phyloP scores from a whole-genome alignment of 805 yeast species.

The Wickerhamiella kazuoi region DNA sequence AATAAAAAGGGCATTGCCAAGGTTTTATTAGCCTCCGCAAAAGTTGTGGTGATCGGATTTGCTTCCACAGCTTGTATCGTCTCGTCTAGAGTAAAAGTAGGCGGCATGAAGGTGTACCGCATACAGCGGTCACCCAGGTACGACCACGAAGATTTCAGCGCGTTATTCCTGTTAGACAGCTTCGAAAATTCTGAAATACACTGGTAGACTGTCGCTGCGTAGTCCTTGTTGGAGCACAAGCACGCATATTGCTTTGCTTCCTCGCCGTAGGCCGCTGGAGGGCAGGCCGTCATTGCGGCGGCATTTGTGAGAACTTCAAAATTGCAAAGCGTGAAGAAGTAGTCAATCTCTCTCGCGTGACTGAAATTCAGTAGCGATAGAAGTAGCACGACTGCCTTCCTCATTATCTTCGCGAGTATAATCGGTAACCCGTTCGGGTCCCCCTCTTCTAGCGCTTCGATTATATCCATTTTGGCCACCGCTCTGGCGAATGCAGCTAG shows the following conservation, averaged over 20 bases:
- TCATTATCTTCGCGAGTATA: not conserved
- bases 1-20: not conserved
- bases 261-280: not conserved
- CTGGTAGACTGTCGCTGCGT: slow-evolving; percentile 1
- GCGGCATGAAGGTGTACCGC: not conserved
- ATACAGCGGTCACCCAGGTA: not conserved
- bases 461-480: not conserved
- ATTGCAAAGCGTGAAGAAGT: slow-evolving; percentile 4
- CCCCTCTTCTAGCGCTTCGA: not conserved
- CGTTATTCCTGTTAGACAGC: not conserved
- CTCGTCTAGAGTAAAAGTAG: not conserved
- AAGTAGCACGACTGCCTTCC: not conserved
- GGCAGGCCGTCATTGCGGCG: not conserved
- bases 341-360: not conserved
- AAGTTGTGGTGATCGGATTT: not conserved
- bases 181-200: not conserved
- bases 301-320: not conserved
- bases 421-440: not conserved
- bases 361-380: not conserved
- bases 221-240: slow-evolving; percentile 1
- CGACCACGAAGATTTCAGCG: not conserved
- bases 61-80: not conserved
- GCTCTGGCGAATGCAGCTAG: not conserved
- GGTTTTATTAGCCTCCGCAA: not conserved
- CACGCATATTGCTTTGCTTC: not conserved